Evolutionary conservation across 2,329 filamentous ascomycete species (phyloP), one percentile per base, ranked within the genome.

Genomic region (Conoideocrella luteorostrata): DNA sequence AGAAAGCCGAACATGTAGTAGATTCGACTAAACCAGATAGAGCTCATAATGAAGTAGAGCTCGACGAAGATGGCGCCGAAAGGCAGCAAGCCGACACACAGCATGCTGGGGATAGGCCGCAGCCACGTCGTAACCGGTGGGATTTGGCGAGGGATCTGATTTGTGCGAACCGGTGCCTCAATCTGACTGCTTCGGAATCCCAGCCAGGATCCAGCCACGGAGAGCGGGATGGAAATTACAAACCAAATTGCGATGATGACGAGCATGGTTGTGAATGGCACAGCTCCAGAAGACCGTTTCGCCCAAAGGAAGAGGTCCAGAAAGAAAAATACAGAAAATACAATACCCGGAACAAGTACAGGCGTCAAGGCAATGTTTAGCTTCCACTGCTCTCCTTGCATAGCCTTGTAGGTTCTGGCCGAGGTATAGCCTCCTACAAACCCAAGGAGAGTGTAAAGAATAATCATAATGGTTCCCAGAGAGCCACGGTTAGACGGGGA

Each of bases 1-100:
- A 98, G 72, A 75, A 98, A 98, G 18, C 93, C 93, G 58, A 98
- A 98, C 93, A 98, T 98, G 77, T 98, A 98, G 75, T 98, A 98
- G 53, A 98, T 93, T 67, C 93, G 88, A 71, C 84, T 91, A 67
- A 94, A 95, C 93, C 93, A 98, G 61, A 98, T 91, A 21, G 88
- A 95, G 68, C 84, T 95, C 88, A 98, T 95, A 71, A 98, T 96
- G 68, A 97, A 97, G 75, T 95, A 97, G 3, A 98, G 81, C 69
- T 98, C 93, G 37, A 97, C 90, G 53, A 97, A 96, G 61, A 98
- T 97, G 49, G 93, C 91, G 37, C 87, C 89, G 57, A 98, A 98
- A 0, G 93, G 93, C 21, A 97, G 75, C 40, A 97, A 82, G 41
- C 93, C 93, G 20, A 94, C 91, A 18, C 97, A 77, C 13, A 96